Evolutionary conservation across 2,329 filamentous ascomycete species (phyloP), one percentile per base, ranked within the genome.

Genomic region (Beauveria caledonica): DNA sequence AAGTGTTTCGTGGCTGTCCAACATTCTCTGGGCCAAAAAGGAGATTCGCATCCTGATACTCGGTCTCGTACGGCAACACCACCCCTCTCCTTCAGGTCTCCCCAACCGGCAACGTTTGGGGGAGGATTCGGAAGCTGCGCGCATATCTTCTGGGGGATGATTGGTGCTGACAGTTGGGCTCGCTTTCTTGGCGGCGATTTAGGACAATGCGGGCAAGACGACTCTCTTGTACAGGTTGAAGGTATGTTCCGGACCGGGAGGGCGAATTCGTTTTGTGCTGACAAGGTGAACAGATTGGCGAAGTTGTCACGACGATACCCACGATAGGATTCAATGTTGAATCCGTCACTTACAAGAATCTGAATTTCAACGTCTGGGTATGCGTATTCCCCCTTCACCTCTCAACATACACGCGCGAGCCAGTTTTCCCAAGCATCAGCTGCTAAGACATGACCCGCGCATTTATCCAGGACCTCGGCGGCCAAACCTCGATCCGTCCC

Each of bases 321-420:
- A 99, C 94, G 59, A 97, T 99, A 74, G 94, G 94, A 63, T 99
- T 99, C 82, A 99, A 99, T 74, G 94, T 99, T 69, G 94, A 99
- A 77, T 96, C 92, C 23, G 94, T 99, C 65, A 94, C 92, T 68
- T 99, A 99, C 81, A 93, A 93, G 75, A 97, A 97, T 73, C 83
- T 99, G 64, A 96, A 97, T 75, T 96, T 99, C 75, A 97, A 97
- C 72, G 94, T 99, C 70, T 99, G 94, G 94, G 88, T 91, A 87
- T 60, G 86, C 71, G 33, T 19, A 3, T 3, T n/a, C 25, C 39
- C 40, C 27, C 5, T 25, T 17, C 23, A 44, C 27, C 49, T n/a
- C 39, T 21, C 40, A 15, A 19, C 40, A 45, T 56, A 60, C 42
- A 62, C 60, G 42, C 53, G 46, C 60, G 33, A 56, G 40, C 52